Conservation (phyloP, 352 stramenopile species). For the Sclerospora graminicola region DNA sequence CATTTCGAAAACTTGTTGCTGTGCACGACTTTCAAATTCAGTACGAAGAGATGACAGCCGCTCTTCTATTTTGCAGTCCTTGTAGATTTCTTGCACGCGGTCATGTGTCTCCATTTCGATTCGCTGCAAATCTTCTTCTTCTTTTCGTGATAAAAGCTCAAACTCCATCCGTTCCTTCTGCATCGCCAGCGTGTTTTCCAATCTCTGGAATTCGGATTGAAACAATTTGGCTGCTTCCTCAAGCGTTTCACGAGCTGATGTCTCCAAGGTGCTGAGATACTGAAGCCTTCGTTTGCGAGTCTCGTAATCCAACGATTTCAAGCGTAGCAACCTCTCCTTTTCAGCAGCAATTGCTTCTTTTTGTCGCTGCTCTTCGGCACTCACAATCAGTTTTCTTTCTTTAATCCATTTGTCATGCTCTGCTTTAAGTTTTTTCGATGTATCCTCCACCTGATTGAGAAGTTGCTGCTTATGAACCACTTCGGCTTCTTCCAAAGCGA, state of each 20-base stretch:
- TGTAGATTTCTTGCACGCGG: slow-evolving; percentile 46
- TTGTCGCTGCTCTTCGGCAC: slow-evolving; percentile 49
- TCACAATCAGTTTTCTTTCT: slow-evolving; percentile 40
- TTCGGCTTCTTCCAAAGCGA: slow-evolving; percentile 65
- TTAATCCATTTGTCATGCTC: slow-evolving; percentile 62
- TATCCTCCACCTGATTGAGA: slow-evolving; percentile 44
- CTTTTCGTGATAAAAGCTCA: slow-evolving; percentile 50
- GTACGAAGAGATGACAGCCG: slow-evolving; percentile 46
- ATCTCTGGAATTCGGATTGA: slow-evolving; percentile 44
- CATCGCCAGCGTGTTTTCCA: slow-evolving; percentile 41
- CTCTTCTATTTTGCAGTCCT: slow-evolving; percentile 55
- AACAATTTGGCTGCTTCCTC: slow-evolving; percentile 55
- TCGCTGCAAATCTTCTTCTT: slow-evolving; percentile 68
- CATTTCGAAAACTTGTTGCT: slow-evolving; percentile 58
- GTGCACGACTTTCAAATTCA: slow-evolving; percentile 61
- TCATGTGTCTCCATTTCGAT: slow-evolving; percentile 67
- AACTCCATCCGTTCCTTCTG: slow-evolving; percentile 54
- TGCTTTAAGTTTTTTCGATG: slow-evolving; percentile 33
- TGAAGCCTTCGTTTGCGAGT: slow-evolving; percentile 54
- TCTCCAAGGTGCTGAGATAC: slow-evolving; percentile 49
- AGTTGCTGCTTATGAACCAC: slow-evolving; percentile 52
- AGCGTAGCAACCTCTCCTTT: slow-evolving; percentile 48
- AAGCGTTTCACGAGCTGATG: slow-evolving; percentile 43
- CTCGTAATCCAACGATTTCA: slow-evolving; percentile 66
- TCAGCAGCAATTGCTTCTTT: slow-evolving; percentile 51